Percentiles rank a stretch among this genome's conserved stretches.
phyloP scores from a whole-genome alignment of 495 filamentous ascomycete species.

The Penicillium dipodomyicola region DNA sequence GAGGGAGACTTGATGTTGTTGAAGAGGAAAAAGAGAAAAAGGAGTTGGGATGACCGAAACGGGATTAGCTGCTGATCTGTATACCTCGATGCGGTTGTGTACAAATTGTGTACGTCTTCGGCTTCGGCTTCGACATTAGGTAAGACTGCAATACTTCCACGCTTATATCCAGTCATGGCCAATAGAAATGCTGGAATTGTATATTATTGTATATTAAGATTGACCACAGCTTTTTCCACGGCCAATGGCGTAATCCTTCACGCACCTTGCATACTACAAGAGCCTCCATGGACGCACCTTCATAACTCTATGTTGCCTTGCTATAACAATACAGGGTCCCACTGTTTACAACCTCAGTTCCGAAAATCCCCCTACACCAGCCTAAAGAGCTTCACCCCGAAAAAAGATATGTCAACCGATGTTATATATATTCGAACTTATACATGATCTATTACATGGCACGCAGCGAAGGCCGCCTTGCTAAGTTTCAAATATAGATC shows the following conservation, averaged over 20 bases:
- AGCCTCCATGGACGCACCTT: background rate
- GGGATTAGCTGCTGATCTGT: constrained; percentile 20
- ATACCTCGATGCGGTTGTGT: constrained; percentile 8
- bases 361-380: too few species aligned
- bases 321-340: too few species aligned
- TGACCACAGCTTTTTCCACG: background rate
- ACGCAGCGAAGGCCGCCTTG: background rate
- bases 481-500: background rate
- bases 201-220: background rate
- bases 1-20: background rate
- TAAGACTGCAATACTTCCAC: background rate
- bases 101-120: background rate
- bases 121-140: background rate
- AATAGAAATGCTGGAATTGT: background rate
- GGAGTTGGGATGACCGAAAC: constrained; percentile 19
- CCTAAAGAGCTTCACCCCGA: too few species aligned
- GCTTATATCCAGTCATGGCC: background rate
- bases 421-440: background rate
- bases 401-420: background rate
- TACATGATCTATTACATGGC: background rate
- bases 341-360: too few species aligned
- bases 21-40: constrained; percentile 6
- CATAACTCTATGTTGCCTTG: too few species aligned
- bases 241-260: background rate
- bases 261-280: background rate